These are phyloP conservation scores for Bromus sterilis DNA, from an alignment of 176 grass and related monocot genomes.

Conservation along the genomic window DNA sequence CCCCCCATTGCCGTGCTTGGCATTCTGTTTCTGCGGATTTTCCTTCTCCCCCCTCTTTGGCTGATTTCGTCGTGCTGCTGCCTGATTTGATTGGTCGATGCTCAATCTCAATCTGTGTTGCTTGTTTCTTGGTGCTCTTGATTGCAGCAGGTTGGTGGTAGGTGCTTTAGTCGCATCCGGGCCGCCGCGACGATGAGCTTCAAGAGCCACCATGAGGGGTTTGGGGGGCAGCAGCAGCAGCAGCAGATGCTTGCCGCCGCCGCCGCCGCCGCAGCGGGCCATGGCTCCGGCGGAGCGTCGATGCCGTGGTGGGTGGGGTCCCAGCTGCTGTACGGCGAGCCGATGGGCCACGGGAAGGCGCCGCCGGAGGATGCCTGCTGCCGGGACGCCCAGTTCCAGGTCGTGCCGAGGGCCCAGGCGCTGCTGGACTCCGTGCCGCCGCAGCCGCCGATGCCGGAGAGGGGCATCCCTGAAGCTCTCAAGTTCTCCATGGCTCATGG, in stretches of 20 bases:
- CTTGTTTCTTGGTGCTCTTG: slow-evolving; percentile 14
- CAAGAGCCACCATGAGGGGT: slow-evolving; percentile 30
- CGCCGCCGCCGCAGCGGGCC: neutral
- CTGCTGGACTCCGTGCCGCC: slow-evolving; percentile 9
- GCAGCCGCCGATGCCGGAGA: slow-evolving; percentile 16
- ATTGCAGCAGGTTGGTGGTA: slow-evolving; percentile 29
- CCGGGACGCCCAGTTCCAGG: slow-evolving; percentile 36
- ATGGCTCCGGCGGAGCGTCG: neutral
- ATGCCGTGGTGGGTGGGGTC: slow-evolving; percentile 53
- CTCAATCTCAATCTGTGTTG: neutral
- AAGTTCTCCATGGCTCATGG: slow-evolving; percentile 62
- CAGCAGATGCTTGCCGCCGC: neutral
- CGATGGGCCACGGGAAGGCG: slow-evolving; percentile 32
- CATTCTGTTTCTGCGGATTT: neutral
- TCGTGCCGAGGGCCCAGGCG: slow-evolving; percentile 23
- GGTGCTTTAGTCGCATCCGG: slow-evolving; percentile 14
- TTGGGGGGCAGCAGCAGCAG: neutral
- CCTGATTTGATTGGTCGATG: neutral
- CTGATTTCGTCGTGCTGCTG: neutral
- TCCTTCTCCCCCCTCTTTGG: neutral
- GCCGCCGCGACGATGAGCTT: slow-evolving; percentile 29
- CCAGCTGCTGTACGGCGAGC: slow-evolving; percentile 45
- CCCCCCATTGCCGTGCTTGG: neutral
- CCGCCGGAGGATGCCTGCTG: slow-evolving; percentile 17
- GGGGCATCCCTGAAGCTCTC: slow-evolving; percentile 21